Evolutionary conservation across 2,329 filamentous ascomycete genomes (phyloP).

Genomic region (Chrysoporthe puriensis): DNA sequence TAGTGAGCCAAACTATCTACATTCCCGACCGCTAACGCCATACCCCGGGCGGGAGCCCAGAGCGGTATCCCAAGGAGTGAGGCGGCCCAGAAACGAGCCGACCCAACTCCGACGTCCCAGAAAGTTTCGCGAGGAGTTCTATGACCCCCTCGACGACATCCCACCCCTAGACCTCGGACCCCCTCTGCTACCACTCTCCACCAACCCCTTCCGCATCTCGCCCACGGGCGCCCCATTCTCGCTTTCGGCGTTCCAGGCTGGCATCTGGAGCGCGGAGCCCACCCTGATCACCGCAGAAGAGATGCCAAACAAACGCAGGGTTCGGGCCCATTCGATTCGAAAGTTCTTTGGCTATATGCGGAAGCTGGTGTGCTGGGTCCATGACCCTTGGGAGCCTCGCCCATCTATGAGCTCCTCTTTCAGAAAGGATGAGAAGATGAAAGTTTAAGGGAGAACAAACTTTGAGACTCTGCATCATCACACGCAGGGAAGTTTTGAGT

Average conservation of each 20-base stretch:
- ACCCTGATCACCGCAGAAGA: neutral
- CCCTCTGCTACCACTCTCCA: neutral
- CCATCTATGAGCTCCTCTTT: neutral
- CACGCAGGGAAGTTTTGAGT: neutral
- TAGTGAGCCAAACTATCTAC: no score
- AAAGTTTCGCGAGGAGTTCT: neutral
- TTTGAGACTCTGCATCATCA: neutral
- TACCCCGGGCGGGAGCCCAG: neutral
- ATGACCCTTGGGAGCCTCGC: neutral
- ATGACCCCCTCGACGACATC: neutral
- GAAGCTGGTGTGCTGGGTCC: neutral
- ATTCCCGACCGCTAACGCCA: neutral
- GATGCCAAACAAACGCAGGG: neutral
- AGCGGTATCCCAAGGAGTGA: no score
- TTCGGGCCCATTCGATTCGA: neutral
- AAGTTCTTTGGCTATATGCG: neutral
- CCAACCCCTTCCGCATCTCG: neutral
- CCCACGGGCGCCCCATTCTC: neutral
- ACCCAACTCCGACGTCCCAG: neutral
- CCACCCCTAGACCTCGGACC: conserved; percentile 10
- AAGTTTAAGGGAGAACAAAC: neutral
- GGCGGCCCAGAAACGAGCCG: neutral
- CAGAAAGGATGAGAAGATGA: neutral
- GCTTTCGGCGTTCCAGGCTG: neutral
- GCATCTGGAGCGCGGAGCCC: neutral